phyloP scores from a whole-genome alignment of 768 basidiomycete genomes.

The Mrakia hoshinonis region DNA sequence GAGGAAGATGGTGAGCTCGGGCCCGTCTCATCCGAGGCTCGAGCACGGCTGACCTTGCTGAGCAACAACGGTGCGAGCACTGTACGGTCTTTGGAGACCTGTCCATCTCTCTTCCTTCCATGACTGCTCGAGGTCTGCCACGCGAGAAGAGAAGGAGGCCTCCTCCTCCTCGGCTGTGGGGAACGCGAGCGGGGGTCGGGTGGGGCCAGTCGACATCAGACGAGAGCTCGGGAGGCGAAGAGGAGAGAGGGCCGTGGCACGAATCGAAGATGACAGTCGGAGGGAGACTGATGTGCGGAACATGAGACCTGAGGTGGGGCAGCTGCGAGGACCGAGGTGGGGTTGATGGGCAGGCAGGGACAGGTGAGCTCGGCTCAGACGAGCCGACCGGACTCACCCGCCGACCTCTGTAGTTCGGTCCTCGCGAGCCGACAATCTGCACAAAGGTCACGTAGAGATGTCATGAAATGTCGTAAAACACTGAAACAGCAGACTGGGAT shows the following conservation, averaged over 20 bases:
- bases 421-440: no score
- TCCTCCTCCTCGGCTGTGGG: background rate
- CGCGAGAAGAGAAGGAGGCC: background rate
- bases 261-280: background rate
- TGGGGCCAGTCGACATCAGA: no score
- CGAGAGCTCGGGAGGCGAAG: no score
- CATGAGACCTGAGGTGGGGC: conserved; percentile 44
- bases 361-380: background rate
- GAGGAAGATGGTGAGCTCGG: background rate
- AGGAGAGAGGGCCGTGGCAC: no score
- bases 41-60: conserved; percentile 60
- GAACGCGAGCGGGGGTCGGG: background rate
- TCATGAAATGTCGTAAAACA: no score
- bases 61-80: conserved; percentile 66
- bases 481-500: no score
- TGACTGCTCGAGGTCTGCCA: background rate
- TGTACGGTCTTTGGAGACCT: conserved; percentile 66
- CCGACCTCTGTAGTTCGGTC: background rate
- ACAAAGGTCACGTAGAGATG: no score
- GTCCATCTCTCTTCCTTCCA: conserved; percentile 76
- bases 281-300: background rate
- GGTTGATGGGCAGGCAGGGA: background rate
- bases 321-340: background rate
- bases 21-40: background rate
- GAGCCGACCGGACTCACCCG: background rate